Base-by-base conservation (phyloP, 768 basidiomycete genomes). In the Rossbeevera mucosa region DNA sequence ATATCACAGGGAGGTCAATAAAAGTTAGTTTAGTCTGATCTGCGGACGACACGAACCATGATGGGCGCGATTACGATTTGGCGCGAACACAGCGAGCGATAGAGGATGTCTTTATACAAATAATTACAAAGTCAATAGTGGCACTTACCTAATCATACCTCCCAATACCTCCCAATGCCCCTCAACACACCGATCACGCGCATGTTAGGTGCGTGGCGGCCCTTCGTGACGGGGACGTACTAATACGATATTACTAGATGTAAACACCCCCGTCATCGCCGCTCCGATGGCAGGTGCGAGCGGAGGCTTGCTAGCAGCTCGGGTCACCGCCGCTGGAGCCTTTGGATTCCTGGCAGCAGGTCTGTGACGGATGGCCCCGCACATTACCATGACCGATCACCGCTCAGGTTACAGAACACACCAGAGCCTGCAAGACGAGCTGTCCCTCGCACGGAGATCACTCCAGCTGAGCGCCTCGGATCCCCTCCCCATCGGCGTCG, bases 261-360 rank as follows among this genome's bases (percentile, higher is more conserved):
- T 83, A 25, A 69, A 73, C 44, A 73, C 76, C 16, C 89, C 89
- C 22, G 65, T 91, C 38, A 71, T 90, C 5, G 72, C 74, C 16
- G 80, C 81, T 1, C 79, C 88, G 1, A 91, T 91, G 89, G 82
- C 82, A 0, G 81, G 80, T 13, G 87, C 80, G 3, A 77, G 80
- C 51, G 83, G 85, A 44, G 87, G 84, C 44, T 66, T 65, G 18
- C 64, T 85, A 20, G 83, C 83, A 22, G 81, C 82, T 5, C 74
- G 80, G 50, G 84, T 87, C 28, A 75, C 80, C 18, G 74, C 76
- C 2, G 88, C 72, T 7, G 91, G 91, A 20, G 90, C 85, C 14
- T 84, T 91, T 51, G 90, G 87, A 2, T 90, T 91, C 64, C 58
- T 90, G 0, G 74, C 80, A n/a, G 75, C 80, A 67, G 83, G 87